A percentile compares a stretch with the other conserved stretches of the same genome.
These are phyloP conservation scores for Candida chilensis DNA, from an alignment of 805 yeast genomes.

Conservation along the genomic window DNA sequence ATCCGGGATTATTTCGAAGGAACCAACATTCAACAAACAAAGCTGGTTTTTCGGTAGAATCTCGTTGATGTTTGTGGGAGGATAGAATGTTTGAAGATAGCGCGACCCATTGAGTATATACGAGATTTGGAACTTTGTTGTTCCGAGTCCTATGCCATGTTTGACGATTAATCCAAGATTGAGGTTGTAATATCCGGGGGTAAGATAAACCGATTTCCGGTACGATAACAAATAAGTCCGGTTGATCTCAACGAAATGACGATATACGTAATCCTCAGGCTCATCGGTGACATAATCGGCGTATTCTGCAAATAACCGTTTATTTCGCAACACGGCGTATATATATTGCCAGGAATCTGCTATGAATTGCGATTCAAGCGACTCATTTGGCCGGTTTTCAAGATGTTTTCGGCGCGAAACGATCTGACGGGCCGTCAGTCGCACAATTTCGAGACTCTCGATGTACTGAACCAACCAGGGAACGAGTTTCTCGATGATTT, in stretches of 20 bases:
- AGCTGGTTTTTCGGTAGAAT: conserved; percentile 44
- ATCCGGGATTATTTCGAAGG: conserved; percentile 23
- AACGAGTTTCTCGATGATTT: no score
- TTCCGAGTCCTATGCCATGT: conserved; percentile 47
- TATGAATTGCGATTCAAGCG: conserved; percentile 13
- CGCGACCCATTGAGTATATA: conserved; percentile 16
- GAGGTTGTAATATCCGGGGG: conserved; percentile 41
- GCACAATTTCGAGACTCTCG: no score
- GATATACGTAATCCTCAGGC: conserved; percentile 31
- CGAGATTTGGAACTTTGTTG: conserved; percentile 41
- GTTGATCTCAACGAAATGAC: conserved; percentile 37
- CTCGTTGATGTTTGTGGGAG: conserved; percentile 49
- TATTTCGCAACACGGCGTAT: conserved; percentile 39
- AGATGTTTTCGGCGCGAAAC: no score
- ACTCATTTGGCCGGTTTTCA: no score
- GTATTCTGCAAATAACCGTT: conserved; percentile 42
- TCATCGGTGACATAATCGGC: conserved; percentile 35
- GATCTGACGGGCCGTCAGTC: no score
- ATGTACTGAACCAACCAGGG: no score
- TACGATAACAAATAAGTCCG: conserved; percentile 40
- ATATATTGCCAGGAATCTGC: conserved; percentile 49
- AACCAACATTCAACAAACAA: conserved; percentile 41
- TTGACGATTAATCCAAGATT: conserved; percentile 44
- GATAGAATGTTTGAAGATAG: conserved; percentile 32
- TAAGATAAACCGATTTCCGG: conserved; percentile 30